Evolutionary conservation across 2,329 filamentous ascomycete species (phyloP).

Genomic region (Didymella exigua): DNA sequence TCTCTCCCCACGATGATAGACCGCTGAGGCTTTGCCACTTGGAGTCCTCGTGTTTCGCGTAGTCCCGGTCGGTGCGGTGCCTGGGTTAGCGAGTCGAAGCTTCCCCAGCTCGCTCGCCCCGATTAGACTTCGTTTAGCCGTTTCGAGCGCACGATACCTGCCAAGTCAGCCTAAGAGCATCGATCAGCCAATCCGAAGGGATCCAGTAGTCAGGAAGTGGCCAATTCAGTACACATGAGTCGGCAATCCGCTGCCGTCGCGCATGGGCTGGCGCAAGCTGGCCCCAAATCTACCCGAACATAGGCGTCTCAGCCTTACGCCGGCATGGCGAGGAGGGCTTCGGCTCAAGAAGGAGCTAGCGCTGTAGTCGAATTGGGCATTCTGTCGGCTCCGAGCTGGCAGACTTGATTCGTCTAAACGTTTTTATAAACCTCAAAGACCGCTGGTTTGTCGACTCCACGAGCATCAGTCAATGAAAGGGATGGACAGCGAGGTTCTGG

Average conservation of each 20-base stretch:
- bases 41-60: not conserved
- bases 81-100: slow-evolving; percentile 5
- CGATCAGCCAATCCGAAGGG: not conserved
- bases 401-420: not conserved
- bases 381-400: not conserved
- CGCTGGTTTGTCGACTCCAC: not conserved
- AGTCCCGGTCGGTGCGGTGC: not conserved
- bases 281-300: not conserved
- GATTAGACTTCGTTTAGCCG: not conserved
- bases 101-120: slow-evolving; percentile 2
- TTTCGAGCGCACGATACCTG: not conserved
- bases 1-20: not conserved
- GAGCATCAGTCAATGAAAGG: not conserved
- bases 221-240: not conserved
- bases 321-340: not conserved
- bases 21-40: not conserved
- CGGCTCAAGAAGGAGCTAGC: not conserved
- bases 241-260: not conserved
- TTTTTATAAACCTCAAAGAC: not conserved
- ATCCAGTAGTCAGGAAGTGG: not conserved
- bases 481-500: not conserved
- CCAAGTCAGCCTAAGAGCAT: not conserved
- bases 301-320: not conserved
- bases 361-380: not conserved
- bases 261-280: not conserved